These are phyloP conservation scores for Termitomyces titanicus DNA, from an alignment of 768 basidiomycete genomes.

Conservation along the genomic window DNA sequence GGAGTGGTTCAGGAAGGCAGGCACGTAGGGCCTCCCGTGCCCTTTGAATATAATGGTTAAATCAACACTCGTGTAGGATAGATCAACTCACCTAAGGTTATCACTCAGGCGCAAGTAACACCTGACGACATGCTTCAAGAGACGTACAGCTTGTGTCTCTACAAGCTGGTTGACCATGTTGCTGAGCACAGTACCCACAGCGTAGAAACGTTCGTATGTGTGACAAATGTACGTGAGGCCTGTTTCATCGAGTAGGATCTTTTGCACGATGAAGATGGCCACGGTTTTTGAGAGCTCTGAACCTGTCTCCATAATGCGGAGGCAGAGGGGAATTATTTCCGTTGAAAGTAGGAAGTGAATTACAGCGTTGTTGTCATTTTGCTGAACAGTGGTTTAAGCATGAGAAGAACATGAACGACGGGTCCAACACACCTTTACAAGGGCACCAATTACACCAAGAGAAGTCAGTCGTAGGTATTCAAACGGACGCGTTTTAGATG, in stretches of 20 bases:
- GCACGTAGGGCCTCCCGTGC: conserved; percentile 94
- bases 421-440: conserved; percentile 76
- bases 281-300: conserved; percentile 98
- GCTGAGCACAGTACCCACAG: conserved; percentile 95
- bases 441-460: conserved; percentile 97
- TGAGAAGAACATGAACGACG: background rate
- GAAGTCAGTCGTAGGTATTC: conserved; percentile 99
- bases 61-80: background rate
- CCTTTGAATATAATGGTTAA: conserved; percentile 34
- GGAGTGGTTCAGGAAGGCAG: conserved; percentile 91
- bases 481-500: conserved; percentile 98
- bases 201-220: conserved; percentile 99
- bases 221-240: conserved; percentile 99
- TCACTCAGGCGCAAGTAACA: conserved; percentile 96
- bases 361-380: conserved; percentile 99
- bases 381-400: conserved; percentile 41
- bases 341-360: conserved; percentile 99
- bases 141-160: conserved; percentile 93
- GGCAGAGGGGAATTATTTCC: conserved; percentile 98
- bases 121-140: conserved; percentile 96
- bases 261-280: conserved; percentile 99
- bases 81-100: conserved; percentile 78
- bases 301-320: conserved; percentile 99
- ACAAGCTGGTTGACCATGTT: conserved; percentile 99
- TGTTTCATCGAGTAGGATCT: conserved; percentile 94